These are phyloP conservation scores for Fistulinella cinereoalba DNA, from an alignment of 1,284 basidiomycete species.

Conservation along the genomic window DNA sequence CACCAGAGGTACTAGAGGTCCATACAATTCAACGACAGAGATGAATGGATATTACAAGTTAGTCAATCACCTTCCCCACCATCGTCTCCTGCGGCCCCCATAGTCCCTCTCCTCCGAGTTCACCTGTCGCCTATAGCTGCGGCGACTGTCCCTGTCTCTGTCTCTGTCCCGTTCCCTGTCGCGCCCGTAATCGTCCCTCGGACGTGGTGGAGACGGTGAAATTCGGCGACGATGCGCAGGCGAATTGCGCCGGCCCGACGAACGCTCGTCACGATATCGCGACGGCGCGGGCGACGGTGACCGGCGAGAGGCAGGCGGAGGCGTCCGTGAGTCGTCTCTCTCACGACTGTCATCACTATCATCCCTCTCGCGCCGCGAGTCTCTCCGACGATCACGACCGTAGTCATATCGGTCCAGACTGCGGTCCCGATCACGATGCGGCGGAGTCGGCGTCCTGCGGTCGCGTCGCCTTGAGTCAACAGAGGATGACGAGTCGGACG, in stretches of 20 bases:
- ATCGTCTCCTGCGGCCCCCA: conserved; percentile 21
- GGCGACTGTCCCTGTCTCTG: conserved; percentile 9
- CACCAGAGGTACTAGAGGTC: too few species aligned
- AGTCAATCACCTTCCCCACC: background rate
- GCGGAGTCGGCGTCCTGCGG: conserved; percentile 37
- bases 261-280: conserved; percentile 32
- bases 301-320: conserved; percentile 29
- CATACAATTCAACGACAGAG: background rate
- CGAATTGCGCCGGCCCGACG: conserved; percentile 28
- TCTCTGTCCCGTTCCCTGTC: conserved; percentile 14
- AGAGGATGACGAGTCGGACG: conserved; percentile 36
- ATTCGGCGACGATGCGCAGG: conserved; percentile 29
- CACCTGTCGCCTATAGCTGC: conserved; percentile 17
- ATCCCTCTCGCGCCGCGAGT: conserved; percentile 10
- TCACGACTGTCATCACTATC: conserved; percentile 19
- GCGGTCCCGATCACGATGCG: conserved; percentile 27
- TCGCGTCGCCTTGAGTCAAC: conserved; percentile 37
- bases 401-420: conserved; percentile 8
- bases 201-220: conserved; percentile 25
- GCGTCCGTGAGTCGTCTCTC: conserved; percentile 26
- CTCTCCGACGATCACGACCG: conserved; percentile 16
- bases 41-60: background rate
- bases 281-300: conserved; percentile 31
- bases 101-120: conserved; percentile 25
- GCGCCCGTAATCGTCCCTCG: conserved; percentile 18